Conservation (phyloP, 1,284 basidiomycete genomes). For the Uromyces viciae-fabae region DNA sequence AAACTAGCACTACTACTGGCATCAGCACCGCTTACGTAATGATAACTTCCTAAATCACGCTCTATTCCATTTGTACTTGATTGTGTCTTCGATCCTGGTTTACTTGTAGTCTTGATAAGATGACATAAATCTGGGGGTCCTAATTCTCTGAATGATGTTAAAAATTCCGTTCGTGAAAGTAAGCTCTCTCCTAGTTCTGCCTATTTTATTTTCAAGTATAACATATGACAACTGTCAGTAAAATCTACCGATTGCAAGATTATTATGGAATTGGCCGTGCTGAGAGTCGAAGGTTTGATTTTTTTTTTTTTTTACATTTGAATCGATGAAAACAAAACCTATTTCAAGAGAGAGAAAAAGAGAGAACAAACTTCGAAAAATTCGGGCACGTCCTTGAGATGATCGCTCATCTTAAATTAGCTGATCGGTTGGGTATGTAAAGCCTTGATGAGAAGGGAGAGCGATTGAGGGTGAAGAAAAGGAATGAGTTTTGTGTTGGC, state of each 20-base stretch:
- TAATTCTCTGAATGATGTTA: conserved; percentile 90
- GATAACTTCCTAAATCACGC: conserved; percentile 78
- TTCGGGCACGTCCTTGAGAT: conserved; percentile 65
- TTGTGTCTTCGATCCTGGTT: conserved; percentile 68
- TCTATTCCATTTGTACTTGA: conserved; percentile 63
- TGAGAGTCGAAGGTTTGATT: not conserved
- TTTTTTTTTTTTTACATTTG: not conserved
- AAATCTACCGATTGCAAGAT: not conserved
- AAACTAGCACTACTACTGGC: conserved; percentile 94
- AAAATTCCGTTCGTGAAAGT: conserved; percentile 81
- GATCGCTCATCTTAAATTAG: conserved; percentile 47
- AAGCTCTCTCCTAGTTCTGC: conserved; percentile 86
- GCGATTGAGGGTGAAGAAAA: not conserved
- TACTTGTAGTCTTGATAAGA: conserved; percentile 79
- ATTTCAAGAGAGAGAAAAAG: not conserved
- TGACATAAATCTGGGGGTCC: conserved; percentile 96
- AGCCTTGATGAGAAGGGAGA: too few relatives aligned
- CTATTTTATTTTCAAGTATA: conserved; percentile 57
- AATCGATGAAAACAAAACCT: not conserved
- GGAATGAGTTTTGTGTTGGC: too few relatives aligned
- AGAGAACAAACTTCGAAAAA: conserved; percentile 63
- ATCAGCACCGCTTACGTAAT: conserved; percentile 93
- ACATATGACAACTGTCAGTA: not conserved
- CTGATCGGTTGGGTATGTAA: too few relatives aligned
- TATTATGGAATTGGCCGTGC: not conserved